These are phyloP conservation scores for Climacium dendroides DNA, from an alignment of 225 moss, liverwort and hornwort species.

Conservation along the genomic window DNA sequence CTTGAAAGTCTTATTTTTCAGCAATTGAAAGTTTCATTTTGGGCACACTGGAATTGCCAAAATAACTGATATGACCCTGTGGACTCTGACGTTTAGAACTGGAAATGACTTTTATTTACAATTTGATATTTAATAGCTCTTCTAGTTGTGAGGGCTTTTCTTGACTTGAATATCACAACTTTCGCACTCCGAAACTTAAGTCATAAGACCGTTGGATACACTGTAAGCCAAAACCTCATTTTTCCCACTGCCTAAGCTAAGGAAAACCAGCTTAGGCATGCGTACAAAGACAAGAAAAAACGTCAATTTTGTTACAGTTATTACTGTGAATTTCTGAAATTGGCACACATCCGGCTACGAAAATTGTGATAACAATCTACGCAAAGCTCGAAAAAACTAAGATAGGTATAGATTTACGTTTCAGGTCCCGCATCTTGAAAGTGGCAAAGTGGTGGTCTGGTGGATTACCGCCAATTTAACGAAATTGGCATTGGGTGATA, in stretches of 20 bases:
- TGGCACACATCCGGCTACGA: background rate
- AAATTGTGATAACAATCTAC: background rate
- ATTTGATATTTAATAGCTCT: background rate
- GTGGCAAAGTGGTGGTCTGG: background rate
- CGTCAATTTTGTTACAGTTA: background rate
- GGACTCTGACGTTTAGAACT: background rate
- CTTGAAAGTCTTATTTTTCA: background rate
- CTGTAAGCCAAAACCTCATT: background rate
- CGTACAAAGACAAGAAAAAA: background rate
- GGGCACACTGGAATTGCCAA: too few relatives aligned
- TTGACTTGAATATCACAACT: background rate
- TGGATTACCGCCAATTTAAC: background rate
- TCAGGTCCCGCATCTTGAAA: background rate
- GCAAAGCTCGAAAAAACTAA: background rate
- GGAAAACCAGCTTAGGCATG: background rate
- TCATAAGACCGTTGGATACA: background rate
- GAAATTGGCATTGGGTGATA: background rate
- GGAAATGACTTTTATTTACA: background rate
- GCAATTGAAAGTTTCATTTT: background rate
- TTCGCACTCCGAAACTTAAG: background rate
- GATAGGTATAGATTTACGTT: background rate
- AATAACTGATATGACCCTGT: background rate
- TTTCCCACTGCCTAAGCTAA: background rate
- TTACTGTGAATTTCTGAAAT: background rate
- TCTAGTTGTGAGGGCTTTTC: too few relatives aligned